Conservation (phyloP, 176 grass and related monocot species). For the Microstegium vimineum region DNA sequence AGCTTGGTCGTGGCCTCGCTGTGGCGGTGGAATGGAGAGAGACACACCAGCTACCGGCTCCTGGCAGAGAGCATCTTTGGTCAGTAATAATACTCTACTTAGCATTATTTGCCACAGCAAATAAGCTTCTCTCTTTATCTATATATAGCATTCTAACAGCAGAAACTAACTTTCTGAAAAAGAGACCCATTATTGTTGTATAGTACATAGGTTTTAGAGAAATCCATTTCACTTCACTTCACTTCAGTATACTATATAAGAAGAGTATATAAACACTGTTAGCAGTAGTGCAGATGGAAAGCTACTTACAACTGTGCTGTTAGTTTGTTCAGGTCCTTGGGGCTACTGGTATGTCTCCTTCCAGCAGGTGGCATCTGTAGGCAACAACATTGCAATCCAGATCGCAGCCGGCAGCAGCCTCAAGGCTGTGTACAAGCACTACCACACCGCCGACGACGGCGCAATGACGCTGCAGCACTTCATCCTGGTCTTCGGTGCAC, state of each 20-base stretch:
- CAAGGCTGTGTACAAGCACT: constrained; percentile 70
- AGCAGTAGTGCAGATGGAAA: not conserved
- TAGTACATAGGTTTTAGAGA: too few relatives aligned
- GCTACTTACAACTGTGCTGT: not conserved
- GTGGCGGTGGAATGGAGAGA: constrained; percentile 79
- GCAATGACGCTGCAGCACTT: constrained; percentile 62
- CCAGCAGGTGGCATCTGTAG: constrained; percentile 71
- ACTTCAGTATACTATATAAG: too few relatives aligned
- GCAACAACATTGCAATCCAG: constrained; percentile 86
- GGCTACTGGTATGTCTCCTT: constrained; percentile 80
- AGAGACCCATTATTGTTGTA: too few relatives aligned
- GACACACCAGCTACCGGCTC: constrained; percentile 60
- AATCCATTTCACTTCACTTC: too few relatives aligned
- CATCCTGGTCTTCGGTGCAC: constrained; percentile 65
- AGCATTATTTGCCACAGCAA: too few relatives aligned
- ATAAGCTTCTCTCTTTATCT: too few relatives aligned
- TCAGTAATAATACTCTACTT: not conserved
- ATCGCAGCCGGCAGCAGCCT: constrained; percentile 84
- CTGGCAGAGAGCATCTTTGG: constrained; percentile 73
- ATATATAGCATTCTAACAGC: too few relatives aligned
- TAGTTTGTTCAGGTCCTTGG: constrained; percentile 37
- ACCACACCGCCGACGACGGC: constrained; percentile 3
- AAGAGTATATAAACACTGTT: not conserved
- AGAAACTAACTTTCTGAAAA: too few relatives aligned
- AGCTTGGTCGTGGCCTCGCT: constrained; percentile 63